phyloP scores from a whole-genome alignment of 108 stramenopile genomes.

The Aurantiochytrium sp. region DNA sequence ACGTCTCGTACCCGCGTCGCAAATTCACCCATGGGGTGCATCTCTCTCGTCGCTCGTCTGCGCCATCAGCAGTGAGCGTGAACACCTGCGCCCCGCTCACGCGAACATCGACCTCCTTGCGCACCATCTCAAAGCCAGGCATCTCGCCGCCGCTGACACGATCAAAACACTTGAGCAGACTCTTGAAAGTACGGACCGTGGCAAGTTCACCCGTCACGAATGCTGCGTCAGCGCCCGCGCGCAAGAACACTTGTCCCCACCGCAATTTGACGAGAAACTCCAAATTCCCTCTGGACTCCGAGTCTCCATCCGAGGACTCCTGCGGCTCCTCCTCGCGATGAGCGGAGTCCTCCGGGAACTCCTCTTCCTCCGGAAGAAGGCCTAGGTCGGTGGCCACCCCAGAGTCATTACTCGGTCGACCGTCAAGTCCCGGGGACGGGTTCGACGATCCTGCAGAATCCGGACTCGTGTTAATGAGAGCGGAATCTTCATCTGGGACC shows the following conservation, averaged over 20 bases:
- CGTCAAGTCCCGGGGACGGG: background rate
- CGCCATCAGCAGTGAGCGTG: background rate
- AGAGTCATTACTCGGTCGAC: background rate
- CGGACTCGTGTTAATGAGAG: background rate
- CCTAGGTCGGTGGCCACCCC: too few relatives aligned
- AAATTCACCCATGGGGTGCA: background rate
- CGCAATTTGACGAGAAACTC: background rate
- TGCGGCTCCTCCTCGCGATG: background rate
- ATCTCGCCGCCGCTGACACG: background rate
- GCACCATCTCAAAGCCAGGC: slow-evolving; percentile 1
- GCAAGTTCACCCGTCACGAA: slow-evolving; percentile 8
- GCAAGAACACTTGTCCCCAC: background rate
- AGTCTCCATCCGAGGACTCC: background rate
- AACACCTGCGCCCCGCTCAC: slow-evolving; percentile 7
- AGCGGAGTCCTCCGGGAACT: background rate
- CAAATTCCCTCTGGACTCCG: background rate
- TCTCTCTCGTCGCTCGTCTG: background rate
- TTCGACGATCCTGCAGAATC: background rate
- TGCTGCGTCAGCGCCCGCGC: background rate
- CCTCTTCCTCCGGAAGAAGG: too few relatives aligned
- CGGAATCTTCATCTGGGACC: background rate
- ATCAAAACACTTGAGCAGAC: background rate
- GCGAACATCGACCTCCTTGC: background rate
- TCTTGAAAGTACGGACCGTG: background rate
- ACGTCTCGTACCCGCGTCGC: background rate